Base-by-base conservation (phyloP, 139 green algal genomes). In the Tetradesmus obliquus region DNA sequence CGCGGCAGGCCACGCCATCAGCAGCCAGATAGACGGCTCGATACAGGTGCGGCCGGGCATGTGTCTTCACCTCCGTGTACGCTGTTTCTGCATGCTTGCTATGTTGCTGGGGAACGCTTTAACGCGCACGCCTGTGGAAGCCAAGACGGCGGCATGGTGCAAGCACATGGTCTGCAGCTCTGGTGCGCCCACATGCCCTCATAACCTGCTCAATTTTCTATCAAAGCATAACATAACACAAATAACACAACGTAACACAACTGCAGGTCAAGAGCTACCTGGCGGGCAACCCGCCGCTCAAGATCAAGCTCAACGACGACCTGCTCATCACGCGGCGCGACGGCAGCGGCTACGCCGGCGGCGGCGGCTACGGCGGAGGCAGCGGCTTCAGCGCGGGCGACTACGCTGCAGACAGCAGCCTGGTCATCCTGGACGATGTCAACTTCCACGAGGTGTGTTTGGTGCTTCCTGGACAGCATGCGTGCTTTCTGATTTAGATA, bases 271-370 rank as follows among this genome's bases (percentile, higher is more conserved):
- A 98, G 91, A 96, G 90, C 87, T 99, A 99, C 92, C 94, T 99
- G 20, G 91, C 93, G 2, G 96, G 95, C 58, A 99, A 97, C 91
- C 97, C 98, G 55, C 94, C 95, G 32, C 96, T 99, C 86, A 95
- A 96, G 90, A 94, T 99, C 58, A 98, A 97, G 66, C 95, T 99
- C 5, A 97, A 96, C 74, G 97, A 99, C 76, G 97, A 99, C 90
- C 94, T 99, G 66, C 88, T 96, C 10, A 96, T 99, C 19, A 97
- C 95, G 1, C 55, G 93, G 93, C 79, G 58, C 6, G 76, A 94
- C 24, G 86, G 82, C 62, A 94, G 94, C n/a, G 88, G 93, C 57
- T 87, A 91, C 3, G 76, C 69, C 45, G 93, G 93, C 5, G 90
- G 76, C 1, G 82, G 86, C 45, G 79, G 72, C 8, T 17, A 17